Conservation (phyloP, 352 stramenopile genomes). For the Phytophthora multivora region DNA sequence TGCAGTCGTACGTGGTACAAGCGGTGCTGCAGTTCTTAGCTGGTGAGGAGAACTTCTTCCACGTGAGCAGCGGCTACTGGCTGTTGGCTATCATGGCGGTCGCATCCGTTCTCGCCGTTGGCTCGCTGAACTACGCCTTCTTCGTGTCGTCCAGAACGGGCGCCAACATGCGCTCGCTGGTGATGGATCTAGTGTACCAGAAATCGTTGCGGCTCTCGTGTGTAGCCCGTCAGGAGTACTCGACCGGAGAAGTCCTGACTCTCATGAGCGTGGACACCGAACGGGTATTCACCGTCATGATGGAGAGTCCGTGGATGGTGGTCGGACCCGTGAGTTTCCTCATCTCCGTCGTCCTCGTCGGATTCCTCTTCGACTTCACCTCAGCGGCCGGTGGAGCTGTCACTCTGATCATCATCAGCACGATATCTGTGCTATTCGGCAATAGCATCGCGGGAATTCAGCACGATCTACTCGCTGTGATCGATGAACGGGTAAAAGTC, state of each 20-base stretch:
- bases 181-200: constrained; percentile 37
- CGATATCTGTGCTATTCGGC: constrained; percentile 1
- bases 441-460: constrained; percentile 6
- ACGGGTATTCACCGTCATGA: constrained; percentile 28
- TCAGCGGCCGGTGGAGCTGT: constrained; percentile 3
- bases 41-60: constrained; percentile 18
- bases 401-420: constrained; percentile 15
- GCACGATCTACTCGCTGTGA: constrained; percentile 23
- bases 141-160: constrained; percentile 28
- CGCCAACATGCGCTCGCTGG: constrained; percentile 28
- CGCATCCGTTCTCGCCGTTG: constrained; percentile 20
- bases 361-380: constrained; percentile 17
- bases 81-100: constrained; percentile 17
- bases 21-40: constrained; percentile 24
- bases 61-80: constrained; percentile 18
- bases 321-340: constrained; percentile 21
- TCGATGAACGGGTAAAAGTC: constrained; percentile 85
- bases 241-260: constrained; percentile 30
- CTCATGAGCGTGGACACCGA: constrained; percentile 22
- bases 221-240: constrained; percentile 33
- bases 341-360: constrained; percentile 25
- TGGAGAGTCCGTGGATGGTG: constrained; percentile 21
- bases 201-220: constrained; percentile 68
- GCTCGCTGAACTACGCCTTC: constrained; percentile 28
- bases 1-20: constrained; percentile 25